Base-by-base conservation (phyloP, 2,329 filamentous ascomycete species). In the Hymenoscyphus repandus region DNA sequence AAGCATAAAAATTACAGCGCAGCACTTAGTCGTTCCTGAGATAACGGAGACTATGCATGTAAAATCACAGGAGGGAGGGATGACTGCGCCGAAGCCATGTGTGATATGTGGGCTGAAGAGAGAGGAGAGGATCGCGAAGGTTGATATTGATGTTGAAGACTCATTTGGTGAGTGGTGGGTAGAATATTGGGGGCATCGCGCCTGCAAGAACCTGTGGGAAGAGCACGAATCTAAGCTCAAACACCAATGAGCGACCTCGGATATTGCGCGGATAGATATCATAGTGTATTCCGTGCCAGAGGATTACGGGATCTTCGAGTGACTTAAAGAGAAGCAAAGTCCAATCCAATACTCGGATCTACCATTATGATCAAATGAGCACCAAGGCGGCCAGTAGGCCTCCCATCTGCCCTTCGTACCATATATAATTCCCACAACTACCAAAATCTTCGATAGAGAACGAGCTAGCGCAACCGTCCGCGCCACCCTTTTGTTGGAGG, bases 141-240 rank as follows among this genome's bases (percentile, higher is more conserved):
- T 93, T 32, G 79, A 85, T 65, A 71, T 83, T 47, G 77, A 84
- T 63, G 73, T 95, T 7, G 84, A 92, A 62, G 92, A 97, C 68
- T 90, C 87, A 66, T 96, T 96, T 73, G 90, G 90, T 11, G 92
- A 97, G 72, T 97, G 90, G 89, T 97, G 92, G 92, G 75, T 86
- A 38, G 90, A 96, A 41, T 85, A 92, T 67, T 91, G 90, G 86
- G 89, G 86, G 0, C 87, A 91, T 69, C 74, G 80, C 55, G 79
- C 81, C 17, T 97, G 92, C 69, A 81, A 81, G 66, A 85, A 86
- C 55, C 96, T 96, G 64, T 97, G 92, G 92, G 72, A 85, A 52
- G 76, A 85, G 60, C 85, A 95, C 67, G 87, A 88, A 67, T 75
- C 75, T 47, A 75, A 76, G 51, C 72, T 96, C 58, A 79, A 82